Evolutionary conservation across 768 basidiomycete genomes (phyloP).

Genomic region (Dictyophora rubrovolvata): DNA sequence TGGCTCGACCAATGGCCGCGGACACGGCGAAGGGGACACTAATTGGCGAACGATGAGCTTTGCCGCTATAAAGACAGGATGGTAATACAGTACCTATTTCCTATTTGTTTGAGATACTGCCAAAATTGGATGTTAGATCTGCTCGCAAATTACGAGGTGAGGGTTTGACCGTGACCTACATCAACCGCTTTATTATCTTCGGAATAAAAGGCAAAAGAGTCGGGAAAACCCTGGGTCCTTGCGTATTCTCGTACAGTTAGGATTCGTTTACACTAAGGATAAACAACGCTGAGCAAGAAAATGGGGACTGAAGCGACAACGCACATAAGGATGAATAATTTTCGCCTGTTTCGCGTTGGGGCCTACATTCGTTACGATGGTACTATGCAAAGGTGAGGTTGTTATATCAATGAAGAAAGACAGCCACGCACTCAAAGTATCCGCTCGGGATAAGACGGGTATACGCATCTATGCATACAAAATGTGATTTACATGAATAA

Average conservation of each 20-base stretch:
- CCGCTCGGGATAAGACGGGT: slow-evolving; percentile 46
- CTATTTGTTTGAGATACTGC: slow-evolving; percentile 8
- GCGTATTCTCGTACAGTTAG: slow-evolving; percentile 70
- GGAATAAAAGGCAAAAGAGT: slow-evolving; percentile 55
- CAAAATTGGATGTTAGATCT: background rate
- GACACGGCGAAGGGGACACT: slow-evolving; percentile 55
- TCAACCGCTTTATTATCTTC: slow-evolving; percentile 33
- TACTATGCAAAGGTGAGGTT: slow-evolving; percentile 17
- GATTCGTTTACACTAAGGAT: slow-evolving; percentile 51
- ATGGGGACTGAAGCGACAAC: slow-evolving; percentile 12
- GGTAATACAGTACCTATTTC: slow-evolving; percentile 2
- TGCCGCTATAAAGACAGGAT: background rate
- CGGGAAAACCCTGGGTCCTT: slow-evolving; percentile 74
- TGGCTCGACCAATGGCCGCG: slow-evolving; percentile 53
- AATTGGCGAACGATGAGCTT: background rate
- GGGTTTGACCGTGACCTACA: background rate
- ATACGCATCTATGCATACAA: slow-evolving; percentile 34
- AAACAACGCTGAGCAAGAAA: background rate
- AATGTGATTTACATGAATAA: background rate
- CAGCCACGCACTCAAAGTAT: slow-evolving; percentile 36
- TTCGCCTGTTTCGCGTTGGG: slow-evolving; percentile 69
- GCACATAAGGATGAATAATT: slow-evolving; percentile 58
- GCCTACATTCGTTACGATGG: slow-evolving; percentile 69
- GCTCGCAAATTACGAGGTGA: background rate
- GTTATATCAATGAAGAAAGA: background rate